Percentiles rank a stretch among this genome's conserved stretches.
Evolutionary conservation across 2,329 filamentous ascomycete genomes (phyloP).

Genomic region (Fonsecaea erecta): DNA sequence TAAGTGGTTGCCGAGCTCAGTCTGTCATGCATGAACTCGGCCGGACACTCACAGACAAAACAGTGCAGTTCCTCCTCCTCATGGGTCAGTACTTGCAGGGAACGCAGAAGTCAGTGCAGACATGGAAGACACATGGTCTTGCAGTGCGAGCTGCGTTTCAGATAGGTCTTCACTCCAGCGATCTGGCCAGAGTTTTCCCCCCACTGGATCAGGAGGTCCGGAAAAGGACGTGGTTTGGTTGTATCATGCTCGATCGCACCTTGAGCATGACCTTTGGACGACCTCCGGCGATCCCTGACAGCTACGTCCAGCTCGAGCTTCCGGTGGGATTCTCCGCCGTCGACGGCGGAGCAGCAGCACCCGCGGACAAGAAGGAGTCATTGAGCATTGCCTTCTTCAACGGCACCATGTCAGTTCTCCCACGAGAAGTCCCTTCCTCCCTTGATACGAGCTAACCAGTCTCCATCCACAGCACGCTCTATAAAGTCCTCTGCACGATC

Average conservation of each 20-base stretch:
- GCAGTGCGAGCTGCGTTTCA: conserved; percentile 58
- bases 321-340: conserved; percentile 34
- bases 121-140: conserved; percentile 61
- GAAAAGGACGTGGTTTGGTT: conserved; percentile 57
- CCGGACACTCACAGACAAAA: background rate
- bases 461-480: conserved; percentile 38
- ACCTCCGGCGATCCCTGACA: conserved; percentile 53
- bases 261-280: conserved; percentile 60
- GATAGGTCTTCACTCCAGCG: conserved; percentile 56
- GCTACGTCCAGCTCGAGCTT: conserved; percentile 49
- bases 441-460: background rate
- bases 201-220: conserved; percentile 54
- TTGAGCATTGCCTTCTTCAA: conserved; percentile 13
- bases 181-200: conserved; percentile 45
- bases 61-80: conserved; percentile 57
- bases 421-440: background rate
- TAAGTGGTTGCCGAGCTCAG: conserved; percentile 32
- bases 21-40: background rate
- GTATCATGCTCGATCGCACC: conserved; percentile 52
- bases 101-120: conserved; percentile 58
- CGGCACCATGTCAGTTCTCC: conserved; percentile 28
- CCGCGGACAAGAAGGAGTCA: conserved; percentile 6
- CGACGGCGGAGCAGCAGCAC: background rate
- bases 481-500: conserved; percentile 42
- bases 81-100: conserved; percentile 60